Evolutionary conservation across 1,139 yeast species (phyloP), one percentile per base, ranked within the genome.

Genomic region (Hyphopichia fennica): DNA sequence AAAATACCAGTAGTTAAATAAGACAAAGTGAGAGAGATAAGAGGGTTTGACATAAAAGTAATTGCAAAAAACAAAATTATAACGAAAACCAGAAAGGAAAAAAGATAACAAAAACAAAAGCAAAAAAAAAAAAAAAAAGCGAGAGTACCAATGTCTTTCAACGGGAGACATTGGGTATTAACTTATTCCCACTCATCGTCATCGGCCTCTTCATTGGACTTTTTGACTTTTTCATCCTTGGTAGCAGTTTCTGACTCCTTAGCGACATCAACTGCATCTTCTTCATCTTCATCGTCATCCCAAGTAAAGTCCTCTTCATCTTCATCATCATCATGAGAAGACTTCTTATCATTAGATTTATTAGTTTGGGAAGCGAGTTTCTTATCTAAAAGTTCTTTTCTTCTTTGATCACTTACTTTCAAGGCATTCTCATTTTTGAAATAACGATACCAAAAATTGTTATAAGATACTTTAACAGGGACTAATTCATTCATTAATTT

Each of bases 401-500:
- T 77, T 56, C 80, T 78, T 49, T 72, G 69, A 51, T 89, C 96
- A 50, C 80, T 82, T 23, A 75, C 75, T 36, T 79, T 70, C 37
- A 89, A 78, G 48, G 74, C 73, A 15, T 66, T 63, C 43, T 79
- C 79, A 58, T 78, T 72, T 45, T 66, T 70, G 60, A 81, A 87
- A 63, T 88, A 91, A 37, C 84, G 74, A 37, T 70, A 67, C 98
- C 98, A 91, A 60, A 91, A 91, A 36, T 69, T 68, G 25, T 74
- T 69, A 51, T 82, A 85, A 1, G 81, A 54, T 14, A 88, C 66
- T 48, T 75, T 62, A 2, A 73, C 78, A 0, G 95, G 95, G 1
- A 88, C 96, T 11, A 90, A 58, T 16, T 70, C 68, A 43, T 82
- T 81, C 82, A 82, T 81, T 37, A 87, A 63, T 33, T 67, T 67